phyloP scores from a whole-genome alignment of 176 grass and related monocot species.

The Olyra latifolia region DNA sequence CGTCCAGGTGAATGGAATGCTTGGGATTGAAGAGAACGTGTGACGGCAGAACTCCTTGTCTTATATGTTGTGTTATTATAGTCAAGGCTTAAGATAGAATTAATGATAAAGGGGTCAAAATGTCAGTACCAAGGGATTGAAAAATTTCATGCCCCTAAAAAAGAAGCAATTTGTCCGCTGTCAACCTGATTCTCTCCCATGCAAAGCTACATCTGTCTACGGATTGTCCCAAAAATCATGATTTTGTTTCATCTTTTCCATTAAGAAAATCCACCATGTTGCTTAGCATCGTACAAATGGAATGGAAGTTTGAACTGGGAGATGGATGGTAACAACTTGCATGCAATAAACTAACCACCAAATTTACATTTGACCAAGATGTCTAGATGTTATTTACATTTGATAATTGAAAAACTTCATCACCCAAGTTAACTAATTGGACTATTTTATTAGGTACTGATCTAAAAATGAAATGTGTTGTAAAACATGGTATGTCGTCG shows the following conservation, averaged over 20 bases:
- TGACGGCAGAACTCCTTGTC: conserved; percentile 13
- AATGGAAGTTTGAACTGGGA: neutral
- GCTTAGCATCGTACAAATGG: neutral
- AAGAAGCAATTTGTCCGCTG: neutral
- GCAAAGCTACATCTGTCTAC: neutral
- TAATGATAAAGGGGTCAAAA: conserved; percentile 9
- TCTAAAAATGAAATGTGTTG: neutral
- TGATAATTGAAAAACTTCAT: neutral
- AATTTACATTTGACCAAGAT: neutral
- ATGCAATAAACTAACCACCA: neutral
- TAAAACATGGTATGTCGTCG: neutral
- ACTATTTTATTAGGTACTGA: neutral
- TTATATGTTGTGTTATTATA: conserved; percentile 7
- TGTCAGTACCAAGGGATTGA: neutral
- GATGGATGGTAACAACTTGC: neutral
- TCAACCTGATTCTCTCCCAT: neutral
- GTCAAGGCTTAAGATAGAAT: neutral
- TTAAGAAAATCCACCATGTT: neutral
- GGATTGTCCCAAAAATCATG: neutral
- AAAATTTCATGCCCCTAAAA: neutral
- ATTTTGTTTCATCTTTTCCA: neutral
- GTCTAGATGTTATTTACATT: neutral
- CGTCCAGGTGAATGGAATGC: conserved; percentile 47
- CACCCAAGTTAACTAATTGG: neutral
- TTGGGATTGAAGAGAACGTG: conserved; percentile 3